These are phyloP conservation scores for Aureoboletus auriporus DNA, from an alignment of 768 basidiomycete genomes.

Conservation along the genomic window DNA sequence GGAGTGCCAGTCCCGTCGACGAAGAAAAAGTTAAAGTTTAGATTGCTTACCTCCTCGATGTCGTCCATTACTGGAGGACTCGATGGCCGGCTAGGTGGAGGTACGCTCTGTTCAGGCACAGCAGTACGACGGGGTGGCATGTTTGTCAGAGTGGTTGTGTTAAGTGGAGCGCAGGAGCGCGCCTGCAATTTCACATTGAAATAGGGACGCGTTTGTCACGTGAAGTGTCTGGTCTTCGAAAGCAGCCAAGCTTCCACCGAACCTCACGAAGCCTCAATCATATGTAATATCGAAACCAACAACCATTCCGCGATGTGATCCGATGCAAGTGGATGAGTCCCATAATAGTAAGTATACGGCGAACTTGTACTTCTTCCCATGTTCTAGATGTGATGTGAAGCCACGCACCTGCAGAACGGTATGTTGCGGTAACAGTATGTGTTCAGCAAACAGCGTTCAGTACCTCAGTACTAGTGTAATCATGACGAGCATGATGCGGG, in stretches of 20 bases:
- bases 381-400: no score
- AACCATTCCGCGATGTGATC: no score
- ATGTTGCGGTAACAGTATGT: no score
- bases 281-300: no score
- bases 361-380: no score
- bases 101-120: constrained; percentile 21
- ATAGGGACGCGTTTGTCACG: constrained; percentile 19
- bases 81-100: constrained; percentile 24
- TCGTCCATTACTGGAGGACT: constrained; percentile 32
- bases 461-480: no score
- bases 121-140: constrained; percentile 30
- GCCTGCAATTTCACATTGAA: constrained; percentile 1
- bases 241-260: neutral
- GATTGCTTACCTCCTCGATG: constrained; percentile 37
- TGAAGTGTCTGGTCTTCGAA: constrained; percentile 5
- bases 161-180: no score
- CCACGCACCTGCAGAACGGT: no score
- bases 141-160: neutral
- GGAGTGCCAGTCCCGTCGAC: neutral
- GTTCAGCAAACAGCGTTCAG: no score
- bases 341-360: no score
- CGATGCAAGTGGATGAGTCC: no score
- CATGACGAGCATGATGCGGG: no score
- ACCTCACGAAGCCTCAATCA: neutral
- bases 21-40: neutral